Evolutionary conservation across 1,139 yeast species (phyloP), one percentile per base, ranked within the genome.

Genomic region (Suhomyces kunorum): DNA sequence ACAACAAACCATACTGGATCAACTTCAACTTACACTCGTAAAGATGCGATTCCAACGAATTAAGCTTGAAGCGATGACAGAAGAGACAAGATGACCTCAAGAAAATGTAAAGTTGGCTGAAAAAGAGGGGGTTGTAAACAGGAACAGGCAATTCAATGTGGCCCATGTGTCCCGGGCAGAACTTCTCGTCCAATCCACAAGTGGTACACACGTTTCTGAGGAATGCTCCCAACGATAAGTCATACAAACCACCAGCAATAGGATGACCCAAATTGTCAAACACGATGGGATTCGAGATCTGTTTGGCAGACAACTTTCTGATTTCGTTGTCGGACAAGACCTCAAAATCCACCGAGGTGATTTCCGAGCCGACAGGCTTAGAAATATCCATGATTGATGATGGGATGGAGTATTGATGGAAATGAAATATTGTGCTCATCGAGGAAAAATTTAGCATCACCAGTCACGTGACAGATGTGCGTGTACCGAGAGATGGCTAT

Each of bases 151-250:
- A 76, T 61, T 92, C 97, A 45, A 94, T 89, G 64, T 94, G 98
- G 44, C 99, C 99, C 67, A 88, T 89, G 64, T 94, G 99, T 27
- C 99, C 99, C 3, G 98, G 97, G 68, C 99, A 94, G 56, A 80
- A 84, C 58, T 87, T 81, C 54, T 92, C 98, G 61, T 89, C 96
- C 48, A 92, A 73, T 19, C 98, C 97, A 78, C 99, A 94, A 2
- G 98, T 92, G 20, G 94, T 76, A 78, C 99, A 90, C 40, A 87
- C 73, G 60, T 90, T 87, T 60, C 85, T 76, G 49, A 88, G 72
- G 58, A 89, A 92, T 1, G 98, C 98, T 52, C 99, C 99, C 36
- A 94, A 71, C 16, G 96, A 83, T 49, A 90, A 77, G 66, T 94
- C 99, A 56, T 94, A 94, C 34, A 94, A 74, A 64, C 99, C 99